These are phyloP conservation scores for Apodospora peruviana DNA, from an alignment of 495 filamentous ascomycete species.

Conservation along the genomic window DNA sequence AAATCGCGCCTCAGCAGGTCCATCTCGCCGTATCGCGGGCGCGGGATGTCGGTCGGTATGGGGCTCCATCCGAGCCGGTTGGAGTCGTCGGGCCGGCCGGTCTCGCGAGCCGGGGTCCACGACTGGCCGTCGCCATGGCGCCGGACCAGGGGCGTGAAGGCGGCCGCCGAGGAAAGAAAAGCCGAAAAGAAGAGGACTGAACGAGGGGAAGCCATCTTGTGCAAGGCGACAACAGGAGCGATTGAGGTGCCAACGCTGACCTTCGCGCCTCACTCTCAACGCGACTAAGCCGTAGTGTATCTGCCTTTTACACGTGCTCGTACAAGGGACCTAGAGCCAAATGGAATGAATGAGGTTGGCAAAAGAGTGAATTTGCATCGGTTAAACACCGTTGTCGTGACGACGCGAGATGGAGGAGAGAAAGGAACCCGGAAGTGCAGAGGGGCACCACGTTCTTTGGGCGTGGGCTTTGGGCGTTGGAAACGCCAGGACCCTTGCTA, in stretches of 20 bases:
- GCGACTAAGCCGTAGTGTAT: no score
- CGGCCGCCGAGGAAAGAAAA: constrained; percentile 1
- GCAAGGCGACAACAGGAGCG: not conserved
- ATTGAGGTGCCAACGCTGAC: not conserved
- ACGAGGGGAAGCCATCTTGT: not conserved
- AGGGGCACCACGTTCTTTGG: no score
- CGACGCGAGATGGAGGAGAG: not conserved
- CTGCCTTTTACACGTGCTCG: not conserved
- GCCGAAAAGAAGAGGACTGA: not conserved
- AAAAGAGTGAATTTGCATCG: not conserved
- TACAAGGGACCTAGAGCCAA: not conserved
- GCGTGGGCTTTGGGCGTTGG: not conserved
- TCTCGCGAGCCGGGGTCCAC: constrained; percentile 10
- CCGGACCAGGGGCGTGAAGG: constrained; percentile 3
- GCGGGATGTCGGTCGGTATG: constrained; percentile 7
- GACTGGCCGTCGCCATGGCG: not conserved
- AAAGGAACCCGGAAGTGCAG: no score
- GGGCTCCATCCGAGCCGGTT: constrained; percentile 8
- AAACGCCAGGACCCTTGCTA: not conserved
- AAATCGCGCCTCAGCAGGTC: constrained; percentile 6
- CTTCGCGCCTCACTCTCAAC: no score
- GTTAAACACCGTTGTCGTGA: not conserved
- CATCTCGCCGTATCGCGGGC: constrained; percentile 5
- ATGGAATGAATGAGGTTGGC: not conserved
- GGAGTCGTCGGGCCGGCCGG: not conserved